phyloP scores from a whole-genome alignment of 331 rosid species.

The Spiraea crenata region DNA sequence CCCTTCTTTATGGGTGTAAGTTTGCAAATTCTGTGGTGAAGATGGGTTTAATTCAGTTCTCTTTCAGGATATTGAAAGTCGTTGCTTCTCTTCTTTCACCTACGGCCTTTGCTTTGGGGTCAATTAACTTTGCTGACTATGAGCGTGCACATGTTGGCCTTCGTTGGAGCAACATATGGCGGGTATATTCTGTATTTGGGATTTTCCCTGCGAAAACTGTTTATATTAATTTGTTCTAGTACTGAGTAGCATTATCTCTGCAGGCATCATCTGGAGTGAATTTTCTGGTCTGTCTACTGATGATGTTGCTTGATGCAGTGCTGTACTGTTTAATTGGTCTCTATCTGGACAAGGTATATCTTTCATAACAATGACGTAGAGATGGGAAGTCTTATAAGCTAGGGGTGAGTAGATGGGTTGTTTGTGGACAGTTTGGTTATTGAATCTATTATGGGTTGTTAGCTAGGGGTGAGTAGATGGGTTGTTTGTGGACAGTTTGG shows the following conservation, averaged over 20 bases:
- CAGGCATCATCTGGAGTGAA: slow-evolving; percentile 96
- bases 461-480: too few species aligned
- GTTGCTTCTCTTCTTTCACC: slow-evolving; percentile 91
- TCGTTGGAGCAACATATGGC: slow-evolving; percentile 98
- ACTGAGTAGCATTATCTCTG: slow-evolving; percentile 25
- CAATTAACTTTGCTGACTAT: slow-evolving; percentile 92
- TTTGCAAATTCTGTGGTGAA: slow-evolving; percentile 2
- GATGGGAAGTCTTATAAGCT: too few species aligned
- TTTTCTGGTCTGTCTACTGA: slow-evolving; percentile 75
- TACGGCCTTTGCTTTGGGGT: slow-evolving; percentile 91
- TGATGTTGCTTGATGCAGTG: slow-evolving; percentile 82
- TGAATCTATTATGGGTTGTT: too few species aligned
- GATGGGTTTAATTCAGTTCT: slow-evolving; percentile 20
- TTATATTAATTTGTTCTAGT: slow-evolving; percentile 4
- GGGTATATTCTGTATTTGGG: slow-evolving; percentile 41
- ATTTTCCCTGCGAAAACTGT: slow-evolving; percentile 11
- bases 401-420: too few species aligned
- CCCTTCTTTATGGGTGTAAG: slow-evolving; percentile 10
- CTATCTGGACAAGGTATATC: slow-evolving; percentile 85
- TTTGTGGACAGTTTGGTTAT: too few species aligned
- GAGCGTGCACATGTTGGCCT: slow-evolving; percentile 99
- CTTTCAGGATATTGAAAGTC: slow-evolving; percentile 73
- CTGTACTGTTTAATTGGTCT: slow-evolving; percentile 84
- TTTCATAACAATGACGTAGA: neutral
- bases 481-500: too few species aligned